These are phyloP conservation scores for Patellifolia procumbens DNA, from an alignment of 179 eudicot species.

Conservation along the genomic window DNA sequence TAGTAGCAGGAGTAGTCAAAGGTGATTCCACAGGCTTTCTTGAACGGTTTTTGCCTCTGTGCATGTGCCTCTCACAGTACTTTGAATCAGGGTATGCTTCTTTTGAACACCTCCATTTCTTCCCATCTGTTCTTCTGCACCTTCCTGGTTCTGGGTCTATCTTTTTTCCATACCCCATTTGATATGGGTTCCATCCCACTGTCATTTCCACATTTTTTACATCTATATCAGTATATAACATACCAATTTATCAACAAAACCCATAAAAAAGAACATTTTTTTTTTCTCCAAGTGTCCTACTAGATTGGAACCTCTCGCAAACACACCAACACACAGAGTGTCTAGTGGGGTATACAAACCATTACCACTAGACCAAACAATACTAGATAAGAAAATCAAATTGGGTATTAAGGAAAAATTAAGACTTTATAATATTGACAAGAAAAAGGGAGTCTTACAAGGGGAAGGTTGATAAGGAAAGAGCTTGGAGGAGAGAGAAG, in stretches of 20 bases:
- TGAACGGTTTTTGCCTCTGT: constrained; percentile 99
- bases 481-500: constrained; percentile 57
- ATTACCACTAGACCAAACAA: too few species aligned
- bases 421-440: too few species aligned
- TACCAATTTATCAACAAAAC: too few species aligned
- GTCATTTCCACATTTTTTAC: too few species aligned
- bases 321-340: too few species aligned
- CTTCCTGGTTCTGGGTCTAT: constrained; percentile 98
- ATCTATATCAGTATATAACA: too few species aligned
- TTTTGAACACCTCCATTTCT: constrained; percentile 98
- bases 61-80: constrained; percentile 99
- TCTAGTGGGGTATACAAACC: too few species aligned
- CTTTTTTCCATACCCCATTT: constrained; percentile 85
- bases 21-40: constrained; percentile 98
- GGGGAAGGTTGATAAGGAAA: constrained; percentile 63
- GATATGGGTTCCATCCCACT: constrained; percentile 89
- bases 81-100: constrained; percentile 95
- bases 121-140: constrained; percentile 96
- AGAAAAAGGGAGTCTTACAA: constrained; percentile 33
- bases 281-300: too few species aligned
- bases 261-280: too few species aligned
- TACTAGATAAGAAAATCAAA: too few species aligned
- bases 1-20: constrained; percentile 28
- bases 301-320: too few species aligned
- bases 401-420: too few species aligned